Percentiles rank a stretch among this genome's conserved stretches.
Evolutionary conservation across 305 asterid species (phyloP).

Genomic region (Rubia peregrina): DNA sequence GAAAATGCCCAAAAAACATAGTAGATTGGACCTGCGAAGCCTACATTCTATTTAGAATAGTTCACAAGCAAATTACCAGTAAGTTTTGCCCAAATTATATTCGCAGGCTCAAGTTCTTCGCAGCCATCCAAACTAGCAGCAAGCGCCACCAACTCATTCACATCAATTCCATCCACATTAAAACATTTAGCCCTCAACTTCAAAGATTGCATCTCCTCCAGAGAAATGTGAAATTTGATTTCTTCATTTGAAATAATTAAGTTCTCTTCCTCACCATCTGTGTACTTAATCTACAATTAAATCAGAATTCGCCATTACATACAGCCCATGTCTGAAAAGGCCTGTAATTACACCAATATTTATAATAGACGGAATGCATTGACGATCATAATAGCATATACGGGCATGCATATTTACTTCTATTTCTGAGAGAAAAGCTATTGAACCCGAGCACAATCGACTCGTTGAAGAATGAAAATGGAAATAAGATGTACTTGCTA

Average conservation of each 20-base stretch:
- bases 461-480: background rate
- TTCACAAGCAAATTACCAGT: conserved; percentile 46
- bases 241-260: conserved; percentile 59
- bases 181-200: conserved; percentile 49
- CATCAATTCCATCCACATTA: conserved; percentile 67
- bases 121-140: conserved; percentile 78
- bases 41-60: background rate
- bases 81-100: conserved; percentile 95
- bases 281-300: conserved; percentile 72
- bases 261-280: conserved; percentile 71
- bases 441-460: background rate
- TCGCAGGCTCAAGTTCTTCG: conserved; percentile 80
- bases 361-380: background rate
- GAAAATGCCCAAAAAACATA: background rate
- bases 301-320: conserved; percentile 22
- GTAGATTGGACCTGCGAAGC: background rate
- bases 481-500: background rate
- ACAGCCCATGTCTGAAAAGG: conserved; percentile 5
- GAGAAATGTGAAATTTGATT: conserved; percentile 57
- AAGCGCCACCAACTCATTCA: conserved; percentile 76
- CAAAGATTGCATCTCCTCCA: conserved; percentile 52
- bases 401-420: background rate
- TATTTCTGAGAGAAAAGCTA: background rate
- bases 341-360: conserved; percentile 2
- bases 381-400: background rate